phyloP scores from a whole-genome alignment of 768 basidiomycete genomes.

The Serendipita indica region DNA sequence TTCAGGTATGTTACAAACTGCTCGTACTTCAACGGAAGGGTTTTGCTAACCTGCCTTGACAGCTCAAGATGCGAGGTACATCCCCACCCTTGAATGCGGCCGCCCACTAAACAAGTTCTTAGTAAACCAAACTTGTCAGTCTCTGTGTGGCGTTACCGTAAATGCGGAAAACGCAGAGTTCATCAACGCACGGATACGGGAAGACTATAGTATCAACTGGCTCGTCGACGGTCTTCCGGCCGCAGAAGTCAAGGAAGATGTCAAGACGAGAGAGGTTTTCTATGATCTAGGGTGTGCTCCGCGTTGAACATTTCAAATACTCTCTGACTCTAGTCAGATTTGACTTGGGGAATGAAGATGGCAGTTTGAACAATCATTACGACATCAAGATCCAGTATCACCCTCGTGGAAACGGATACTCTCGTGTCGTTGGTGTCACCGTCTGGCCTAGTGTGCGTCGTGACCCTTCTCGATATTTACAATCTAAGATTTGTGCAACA shows the following conservation, averaged over 20 bases:
- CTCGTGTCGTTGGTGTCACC: slow-evolving; percentile 81
- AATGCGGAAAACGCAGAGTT: slow-evolving; percentile 65
- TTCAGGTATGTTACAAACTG: slow-evolving; percentile 44
- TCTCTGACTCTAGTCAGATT: slow-evolving; percentile 32
- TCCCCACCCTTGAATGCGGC: not conserved
- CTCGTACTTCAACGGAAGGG: not conserved
- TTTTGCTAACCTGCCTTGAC: not conserved
- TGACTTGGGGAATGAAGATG: slow-evolving; percentile 74
- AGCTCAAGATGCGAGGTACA: slow-evolving; percentile 7
- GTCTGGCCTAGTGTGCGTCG: slow-evolving; percentile 52
- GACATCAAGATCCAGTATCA: slow-evolving; percentile 83
- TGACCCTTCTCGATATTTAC: not conserved
- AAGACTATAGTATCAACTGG: slow-evolving; percentile 91
- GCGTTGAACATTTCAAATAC: not conserved
- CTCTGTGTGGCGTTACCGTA: slow-evolving; percentile 25
- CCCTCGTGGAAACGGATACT: slow-evolving; percentile 45
- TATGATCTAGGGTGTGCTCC: slow-evolving; percentile 52
- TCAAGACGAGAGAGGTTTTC: slow-evolving; percentile 67
- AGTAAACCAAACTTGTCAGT: slow-evolving; percentile 2
- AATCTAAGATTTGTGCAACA: not conserved
- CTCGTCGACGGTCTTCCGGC: slow-evolving; percentile 88
- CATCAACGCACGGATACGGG: slow-evolving; percentile 79
- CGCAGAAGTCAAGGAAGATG: slow-evolving; percentile 79
- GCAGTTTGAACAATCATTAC: slow-evolving; percentile 72
- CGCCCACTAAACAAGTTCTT: not conserved